Percentiles rank a stretch among this genome's conserved stretches.
Conservation (phyloP, 257 asterid species). For the Striga asiatica region DNA sequence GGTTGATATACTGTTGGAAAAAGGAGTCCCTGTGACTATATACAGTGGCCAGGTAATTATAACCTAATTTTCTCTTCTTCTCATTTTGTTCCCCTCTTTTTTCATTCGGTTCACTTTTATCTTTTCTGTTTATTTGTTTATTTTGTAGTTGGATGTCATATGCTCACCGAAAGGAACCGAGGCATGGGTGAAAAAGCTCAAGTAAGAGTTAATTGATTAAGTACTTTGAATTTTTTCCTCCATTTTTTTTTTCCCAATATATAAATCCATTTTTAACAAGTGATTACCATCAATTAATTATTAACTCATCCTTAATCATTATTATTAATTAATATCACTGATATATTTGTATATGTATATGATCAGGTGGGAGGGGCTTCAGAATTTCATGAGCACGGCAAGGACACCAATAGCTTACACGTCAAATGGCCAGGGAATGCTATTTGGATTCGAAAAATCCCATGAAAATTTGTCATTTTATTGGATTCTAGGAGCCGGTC, state of each 20-base stretch:
- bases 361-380: slow-evolving; percentile 64
- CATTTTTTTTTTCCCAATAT: no score
- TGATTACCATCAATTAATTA: no score
- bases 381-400: slow-evolving; percentile 33
- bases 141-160: slow-evolving; percentile 68
- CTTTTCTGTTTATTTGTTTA: not conserved
- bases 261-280: no score
- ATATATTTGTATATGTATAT: not conserved
- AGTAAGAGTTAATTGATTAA: slow-evolving; percentile 33
- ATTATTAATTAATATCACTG: not conserved
- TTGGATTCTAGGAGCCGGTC: slow-evolving; percentile 91
- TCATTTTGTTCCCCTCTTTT: not conserved
- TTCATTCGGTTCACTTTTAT: not conserved
- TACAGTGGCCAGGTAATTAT: slow-evolving; percentile 86
- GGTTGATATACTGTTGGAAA: slow-evolving; percentile 77
- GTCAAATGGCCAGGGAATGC: slow-evolving; percentile 27
- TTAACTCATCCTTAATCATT: no score
- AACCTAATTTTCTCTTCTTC: not conserved
- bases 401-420: slow-evolving; percentile 43
- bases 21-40: slow-evolving; percentile 73
- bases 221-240: not conserved
- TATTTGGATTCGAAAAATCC: slow-evolving; percentile 52
- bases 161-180: slow-evolving; percentile 89
- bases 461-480: slow-evolving; percentile 57
- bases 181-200: slow-evolving; percentile 84